A percentile compares a stretch with the other conserved stretches of the same genome.
Conservation (phyloP, 1,139 yeast species). For the Yamadazyma diddensiae region DNA sequence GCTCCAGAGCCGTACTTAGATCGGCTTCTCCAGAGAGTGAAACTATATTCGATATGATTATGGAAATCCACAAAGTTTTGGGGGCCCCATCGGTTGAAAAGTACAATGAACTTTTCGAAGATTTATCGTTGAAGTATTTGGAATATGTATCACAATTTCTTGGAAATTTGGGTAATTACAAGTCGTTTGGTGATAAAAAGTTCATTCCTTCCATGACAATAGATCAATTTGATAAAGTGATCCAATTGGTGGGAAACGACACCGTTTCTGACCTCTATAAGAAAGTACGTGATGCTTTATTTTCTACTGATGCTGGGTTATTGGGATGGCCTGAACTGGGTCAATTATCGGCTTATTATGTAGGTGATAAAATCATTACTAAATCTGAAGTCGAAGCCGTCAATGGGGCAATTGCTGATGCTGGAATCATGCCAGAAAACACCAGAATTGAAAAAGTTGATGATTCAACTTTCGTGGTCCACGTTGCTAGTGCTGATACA, state of each 20-base stretch:
- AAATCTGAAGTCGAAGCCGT: constrained; percentile 63
- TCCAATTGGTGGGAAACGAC: constrained; percentile 38
- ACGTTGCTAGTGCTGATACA: constrained; percentile 57
- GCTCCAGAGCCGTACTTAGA: constrained; percentile 73
- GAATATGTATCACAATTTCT: constrained; percentile 82
- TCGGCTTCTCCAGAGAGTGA: constrained; percentile 88
- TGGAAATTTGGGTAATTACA: constrained; percentile 80
- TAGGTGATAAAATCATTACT: constrained; percentile 47
- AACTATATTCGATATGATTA: constrained; percentile 63
- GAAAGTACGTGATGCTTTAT: constrained; percentile 47
- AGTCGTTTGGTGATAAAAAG: constrained; percentile 86
- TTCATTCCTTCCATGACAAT: constrained; percentile 63
- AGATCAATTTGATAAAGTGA: constrained; percentile 47
- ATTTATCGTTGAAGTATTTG: constrained; percentile 48
- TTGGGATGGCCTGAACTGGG: constrained; percentile 81
- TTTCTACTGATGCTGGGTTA: constrained; percentile 43
- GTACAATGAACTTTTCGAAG: constrained; percentile 37
- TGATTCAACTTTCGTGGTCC: constrained; percentile 46
- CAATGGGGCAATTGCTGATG: constrained; percentile 57
- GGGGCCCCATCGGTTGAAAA: constrained; percentile 44
- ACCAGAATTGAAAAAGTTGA: constrained; percentile 61
- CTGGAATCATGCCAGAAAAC: constrained; percentile 78
- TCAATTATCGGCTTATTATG: constrained; percentile 72
- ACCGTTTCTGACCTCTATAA: constrained; percentile 39
- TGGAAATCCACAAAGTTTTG: constrained; percentile 52